Conservation (phyloP, 768 basidiomycete species). For the Mycena metata region DNA sequence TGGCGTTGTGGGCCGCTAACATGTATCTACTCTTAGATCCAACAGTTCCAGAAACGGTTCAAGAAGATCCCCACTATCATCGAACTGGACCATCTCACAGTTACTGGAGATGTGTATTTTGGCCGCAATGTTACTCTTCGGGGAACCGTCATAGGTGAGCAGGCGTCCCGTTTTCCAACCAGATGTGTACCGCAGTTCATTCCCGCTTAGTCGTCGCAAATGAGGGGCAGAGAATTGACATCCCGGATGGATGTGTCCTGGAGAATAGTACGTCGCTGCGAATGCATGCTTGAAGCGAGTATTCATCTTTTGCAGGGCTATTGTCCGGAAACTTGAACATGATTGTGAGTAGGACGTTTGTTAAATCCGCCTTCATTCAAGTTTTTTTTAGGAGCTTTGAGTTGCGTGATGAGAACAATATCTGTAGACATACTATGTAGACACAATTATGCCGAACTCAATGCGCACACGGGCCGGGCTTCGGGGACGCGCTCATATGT, state of each 20-base stretch:
- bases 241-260: constrained; percentile 80
- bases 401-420: neutral
- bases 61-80: constrained; percentile 93
- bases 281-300: constrained; percentile 54
- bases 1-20: neutral
- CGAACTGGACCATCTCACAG: constrained; percentile 95
- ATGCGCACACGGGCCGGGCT: too few relatives aligned
- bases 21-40: constrained; percentile 60
- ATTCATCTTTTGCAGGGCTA: constrained; percentile 70
- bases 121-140: constrained; percentile 88
- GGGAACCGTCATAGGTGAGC: constrained; percentile 87
- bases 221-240: constrained; percentile 80
- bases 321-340: constrained; percentile 15
- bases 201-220: constrained; percentile 70
- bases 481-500: too few relatives aligned
- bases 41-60: constrained; percentile 94
- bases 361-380: neutral
- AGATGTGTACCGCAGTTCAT: neutral
- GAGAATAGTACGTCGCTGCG: constrained; percentile 67
- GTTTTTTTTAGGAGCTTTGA: neutral
- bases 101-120: constrained; percentile 92
- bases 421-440: too few relatives aligned
- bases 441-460: too few relatives aligned
- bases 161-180: neutral
- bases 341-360: constrained; percentile 1